A percentile compares a stretch with the other conserved stretches of the same genome.
phyloP scores from a whole-genome alignment of 148 eudicot species.

The Heliamphora exappendiculata region DNA sequence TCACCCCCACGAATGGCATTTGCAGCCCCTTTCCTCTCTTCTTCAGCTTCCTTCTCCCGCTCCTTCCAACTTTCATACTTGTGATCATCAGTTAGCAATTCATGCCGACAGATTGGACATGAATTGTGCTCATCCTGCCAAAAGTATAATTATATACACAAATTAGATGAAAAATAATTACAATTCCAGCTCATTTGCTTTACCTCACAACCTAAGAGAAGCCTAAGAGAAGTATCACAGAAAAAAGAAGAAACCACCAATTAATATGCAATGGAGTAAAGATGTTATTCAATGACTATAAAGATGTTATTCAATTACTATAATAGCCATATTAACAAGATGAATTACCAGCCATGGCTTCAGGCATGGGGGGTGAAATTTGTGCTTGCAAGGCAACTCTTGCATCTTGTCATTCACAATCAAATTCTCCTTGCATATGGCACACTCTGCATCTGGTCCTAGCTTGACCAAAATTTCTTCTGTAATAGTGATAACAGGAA shows the following conservation, averaged over 20 bases:
- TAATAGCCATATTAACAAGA: neutral
- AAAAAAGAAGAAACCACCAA: neutral
- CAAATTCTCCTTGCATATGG: constrained; percentile 77
- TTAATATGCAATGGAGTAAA: neutral
- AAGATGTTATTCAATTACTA: neutral
- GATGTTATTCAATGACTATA: neutral
- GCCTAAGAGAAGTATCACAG: neutral
- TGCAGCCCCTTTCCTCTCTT: constrained; percentile 95
- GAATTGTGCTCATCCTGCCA: constrained; percentile 80
- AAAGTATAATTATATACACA: neutral
- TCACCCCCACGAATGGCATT: constrained; percentile 93
- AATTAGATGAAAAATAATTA: neutral
- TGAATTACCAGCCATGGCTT: constrained; percentile 78
- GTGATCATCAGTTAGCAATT: constrained; percentile 87
- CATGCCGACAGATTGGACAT: constrained; percentile 89
- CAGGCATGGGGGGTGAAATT: constrained; percentile 82
- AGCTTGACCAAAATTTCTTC: constrained; percentile 41
- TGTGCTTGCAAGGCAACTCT: constrained; percentile 85
- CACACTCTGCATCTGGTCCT: constrained; percentile 72
- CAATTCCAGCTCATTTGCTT: no score
- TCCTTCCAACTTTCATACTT: constrained; percentile 90
- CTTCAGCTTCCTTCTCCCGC: constrained; percentile 90
- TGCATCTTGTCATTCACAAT: constrained; percentile 72
- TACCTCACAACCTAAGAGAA: neutral
- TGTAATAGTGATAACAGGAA: constrained; percentile 60